Percentiles rank a stretch among this genome's conserved stretches.
phyloP scores from a whole-genome alignment of 2,329 filamentous ascomycete species.

The Xylariaceae sp. region DNA sequence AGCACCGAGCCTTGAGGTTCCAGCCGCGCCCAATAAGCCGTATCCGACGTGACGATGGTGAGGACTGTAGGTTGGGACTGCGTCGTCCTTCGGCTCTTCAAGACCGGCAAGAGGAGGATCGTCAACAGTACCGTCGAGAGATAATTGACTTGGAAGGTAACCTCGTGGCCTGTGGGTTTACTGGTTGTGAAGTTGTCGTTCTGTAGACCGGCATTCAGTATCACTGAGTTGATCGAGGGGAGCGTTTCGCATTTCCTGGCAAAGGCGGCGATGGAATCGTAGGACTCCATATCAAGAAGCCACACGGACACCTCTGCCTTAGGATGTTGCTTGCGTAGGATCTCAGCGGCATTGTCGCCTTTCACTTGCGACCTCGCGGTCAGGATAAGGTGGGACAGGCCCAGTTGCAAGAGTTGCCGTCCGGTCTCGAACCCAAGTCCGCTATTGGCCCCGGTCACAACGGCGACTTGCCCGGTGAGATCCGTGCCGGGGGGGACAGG shows the following conservation, averaged over 20 bases:
- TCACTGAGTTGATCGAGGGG: conserved; percentile 35
- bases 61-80: conserved; percentile 13
- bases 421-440: conserved; percentile 42
- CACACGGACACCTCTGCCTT: conserved; percentile 29
- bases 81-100: conserved; percentile 13
- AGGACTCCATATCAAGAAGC: conserved; percentile 38
- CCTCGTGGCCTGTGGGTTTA: conserved; percentile 33
- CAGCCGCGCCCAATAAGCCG: conserved; percentile 14
- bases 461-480: conserved; percentile 32
- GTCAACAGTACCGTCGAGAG: conserved; percentile 30
- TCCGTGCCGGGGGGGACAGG: conserved; percentile 3
- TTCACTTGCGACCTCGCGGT: conserved; percentile 35
- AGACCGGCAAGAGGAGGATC: conserved; percentile 27
- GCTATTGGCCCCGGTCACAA: conserved; percentile 41
- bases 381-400: conserved; percentile 36
- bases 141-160: conserved; percentile 36
- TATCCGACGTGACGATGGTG: conserved; percentile 24
- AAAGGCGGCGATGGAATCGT: conserved; percentile 39
- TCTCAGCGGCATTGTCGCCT: conserved; percentile 33
- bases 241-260: conserved; percentile 28
- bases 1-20: conserved; percentile 10
- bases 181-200: conserved; percentile 14
- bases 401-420: conserved; percentile 33
- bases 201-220: conserved; percentile 40
- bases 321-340: conserved; percentile 26